Evolutionary conservation across 257 asterid species (phyloP).

Genomic region (Verbascum thapsus): DNA sequence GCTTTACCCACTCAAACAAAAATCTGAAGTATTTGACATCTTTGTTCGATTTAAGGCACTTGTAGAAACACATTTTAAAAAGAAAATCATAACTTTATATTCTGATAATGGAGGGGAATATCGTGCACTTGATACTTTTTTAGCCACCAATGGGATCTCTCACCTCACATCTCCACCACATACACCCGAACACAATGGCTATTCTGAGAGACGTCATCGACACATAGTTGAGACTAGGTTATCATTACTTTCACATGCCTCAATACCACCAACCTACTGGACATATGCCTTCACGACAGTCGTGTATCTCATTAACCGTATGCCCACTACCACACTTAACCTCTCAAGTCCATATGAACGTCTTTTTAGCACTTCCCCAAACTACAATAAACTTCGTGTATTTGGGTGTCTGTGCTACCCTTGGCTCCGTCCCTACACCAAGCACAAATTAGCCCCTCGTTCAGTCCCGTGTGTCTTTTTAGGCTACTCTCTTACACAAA

Average conservation of each 20-base stretch:
- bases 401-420: too few relatives aligned
- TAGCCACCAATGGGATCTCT: neutral
- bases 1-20: neutral
- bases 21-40: neutral
- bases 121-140: neutral
- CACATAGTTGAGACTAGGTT: constrained; percentile 27
- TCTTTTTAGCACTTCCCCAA: too few relatives aligned
- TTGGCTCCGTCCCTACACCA: too few relatives aligned
- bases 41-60: constrained; percentile 2
- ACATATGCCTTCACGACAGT: neutral
- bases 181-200: constrained; percentile 18
- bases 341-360: too few relatives aligned
- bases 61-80: constrained; percentile 15
- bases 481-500: constrained; percentile 11
- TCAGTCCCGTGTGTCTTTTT: constrained; percentile 9
- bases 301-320: neutral
- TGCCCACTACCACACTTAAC: too few relatives aligned
- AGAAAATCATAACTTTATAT: neutral
- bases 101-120: constrained; percentile 13
- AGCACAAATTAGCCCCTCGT: too few relatives aligned
- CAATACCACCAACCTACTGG: neutral
- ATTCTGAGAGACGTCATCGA: neutral
- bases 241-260: neutral
- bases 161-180: constrained; percentile 13
- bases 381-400: too few relatives aligned